Evolutionary conservation across 495 filamentous ascomycete genomes (phyloP).

Genomic region (Immersiella caudata): DNA sequence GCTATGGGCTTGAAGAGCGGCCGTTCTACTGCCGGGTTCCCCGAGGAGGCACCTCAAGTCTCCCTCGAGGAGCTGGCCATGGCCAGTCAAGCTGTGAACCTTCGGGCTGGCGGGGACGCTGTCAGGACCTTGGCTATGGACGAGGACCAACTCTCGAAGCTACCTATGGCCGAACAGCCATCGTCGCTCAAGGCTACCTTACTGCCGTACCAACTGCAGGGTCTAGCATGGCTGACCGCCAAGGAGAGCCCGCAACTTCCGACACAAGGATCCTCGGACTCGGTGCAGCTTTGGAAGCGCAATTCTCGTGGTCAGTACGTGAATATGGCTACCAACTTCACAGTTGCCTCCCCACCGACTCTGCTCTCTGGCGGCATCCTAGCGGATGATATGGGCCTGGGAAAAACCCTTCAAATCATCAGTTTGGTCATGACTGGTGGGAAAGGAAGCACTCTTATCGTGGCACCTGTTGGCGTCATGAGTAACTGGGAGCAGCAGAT

Average conservation of each 20-base stretch:
- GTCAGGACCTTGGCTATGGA: constrained; percentile 68
- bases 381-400: constrained; percentile 93
- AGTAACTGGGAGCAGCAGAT: constrained; percentile 91
- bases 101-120: constrained; percentile 63
- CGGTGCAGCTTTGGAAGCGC: constrained; percentile 82
- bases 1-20: constrained; percentile 40
- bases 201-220: constrained; percentile 83
- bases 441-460: constrained; percentile 70
- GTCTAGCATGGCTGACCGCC: constrained; percentile 78
- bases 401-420: constrained; percentile 90
- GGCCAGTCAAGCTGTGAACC: constrained; percentile 63
- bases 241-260: constrained; percentile 76
- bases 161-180: constrained; percentile 76
- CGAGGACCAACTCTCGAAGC: constrained; percentile 69
- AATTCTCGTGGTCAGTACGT: constrained; percentile 55
- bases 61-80: constrained; percentile 65
- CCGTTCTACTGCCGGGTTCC: constrained; percentile 38
- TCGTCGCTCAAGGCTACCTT: constrained; percentile 62
- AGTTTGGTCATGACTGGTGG: constrained; percentile 70
- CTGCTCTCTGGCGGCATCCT: constrained; percentile 83
- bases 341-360: constrained; percentile 55
- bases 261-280: constrained; percentile 57
- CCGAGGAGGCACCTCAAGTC: constrained; percentile 38
- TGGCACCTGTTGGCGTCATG: constrained; percentile 86
- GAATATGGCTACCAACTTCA: constrained; percentile 79